Evolutionary conservation across 305 asterid genomes (phyloP), one percentile per base, ranked within the genome.

Genomic region (Fraxinus platypoda): DNA sequence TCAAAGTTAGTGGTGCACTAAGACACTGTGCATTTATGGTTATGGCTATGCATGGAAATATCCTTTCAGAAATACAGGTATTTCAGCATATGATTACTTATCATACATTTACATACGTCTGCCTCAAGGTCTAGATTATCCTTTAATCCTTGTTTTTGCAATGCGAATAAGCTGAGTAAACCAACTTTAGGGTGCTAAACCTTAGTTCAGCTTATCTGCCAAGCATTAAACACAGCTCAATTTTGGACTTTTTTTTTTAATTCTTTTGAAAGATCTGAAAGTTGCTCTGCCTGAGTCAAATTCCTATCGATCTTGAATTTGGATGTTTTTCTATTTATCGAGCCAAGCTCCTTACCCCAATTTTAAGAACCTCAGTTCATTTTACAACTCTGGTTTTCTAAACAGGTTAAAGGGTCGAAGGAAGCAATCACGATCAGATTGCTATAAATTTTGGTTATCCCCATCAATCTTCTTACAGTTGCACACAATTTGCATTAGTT

Each of bases 1-100:
- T 94, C 34, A 95, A 89, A 89, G 97, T 94, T 62, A 95, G 97
- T 28, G 98, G 99, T 68, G 96, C 98, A 81, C 73, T 95, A 28
- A 86, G 98, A 90, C 98, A 95, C 81, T 94, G 99, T 87, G 96
- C 99, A 3, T 95, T 94, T 91, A 95, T 92, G 97, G 91, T 94
- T 82, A 91, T 95, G 99, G 98, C 99, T n/a, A 89, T 95, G 93
- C 99, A 94, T 79, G 97, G 99, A 74, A 87, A 97, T 81, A 92
- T 95, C 85, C 99, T 95, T 33, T 92, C 99, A 3, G 98, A 95
- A 84, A 95, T 94, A 79, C 99, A 95, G 98, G 99, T 95, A 78
- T 59, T 70, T 83, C 77, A 17, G 59, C 52, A 30, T 62, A 77
- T 13, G 1, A 9, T 26, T 25, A 66, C 12, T 66, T 64, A 26